These are phyloP conservation scores for Penicillium sp. DNA, from an alignment of 2,329 filamentous ascomycete species.

Conservation along the genomic window DNA sequence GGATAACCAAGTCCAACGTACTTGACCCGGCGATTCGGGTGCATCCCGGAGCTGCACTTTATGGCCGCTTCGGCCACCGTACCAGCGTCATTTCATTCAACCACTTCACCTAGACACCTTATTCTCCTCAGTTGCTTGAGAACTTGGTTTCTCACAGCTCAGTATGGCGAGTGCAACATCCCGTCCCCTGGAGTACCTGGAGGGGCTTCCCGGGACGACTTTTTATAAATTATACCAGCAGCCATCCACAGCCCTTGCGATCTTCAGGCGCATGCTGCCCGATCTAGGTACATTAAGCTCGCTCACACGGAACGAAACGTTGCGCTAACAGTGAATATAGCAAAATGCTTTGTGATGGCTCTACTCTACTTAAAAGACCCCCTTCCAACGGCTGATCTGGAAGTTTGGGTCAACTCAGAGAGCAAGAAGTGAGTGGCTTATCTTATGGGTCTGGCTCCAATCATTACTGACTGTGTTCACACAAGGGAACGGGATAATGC, in stretches of 20 bases:
- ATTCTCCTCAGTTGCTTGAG: constrained; percentile 22
- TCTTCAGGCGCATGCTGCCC: constrained; percentile 95
- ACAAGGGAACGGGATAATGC: constrained; percentile 76
- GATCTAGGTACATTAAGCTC: constrained; percentile 65
- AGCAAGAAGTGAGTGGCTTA: constrained; percentile 51
- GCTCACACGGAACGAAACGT: not conserved
- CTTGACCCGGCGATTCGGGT: constrained; percentile 5
- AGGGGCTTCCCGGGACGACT: constrained; percentile 83
- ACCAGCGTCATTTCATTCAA: constrained; percentile 13
- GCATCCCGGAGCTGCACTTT: constrained; percentile 26
- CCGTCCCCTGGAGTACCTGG: constrained; percentile 81
- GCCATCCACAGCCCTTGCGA: constrained; percentile 89
- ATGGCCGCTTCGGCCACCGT: constrained; percentile 31
- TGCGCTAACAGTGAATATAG: constrained; percentile 45
- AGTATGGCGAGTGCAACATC: constrained; percentile 57
- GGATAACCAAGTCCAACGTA: constrained; percentile 1
- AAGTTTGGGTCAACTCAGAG: constrained; percentile 76
- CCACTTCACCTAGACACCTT: constrained; percentile 12
- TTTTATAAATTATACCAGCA: constrained; percentile 93
- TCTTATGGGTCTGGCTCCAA: not conserved
- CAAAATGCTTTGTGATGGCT: constrained; percentile 94
- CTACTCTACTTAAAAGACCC: constrained; percentile 86
- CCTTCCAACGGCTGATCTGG: constrained; percentile 74
- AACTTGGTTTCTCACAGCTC: constrained; percentile 24
- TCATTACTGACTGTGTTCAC: not conserved